A percentile compares a stretch with the other conserved stretches of the same genome.
These are phyloP conservation scores for Ceratocystis eucalypticola DNA, from an alignment of 2,329 filamentous ascomycete species.

Conservation along the genomic window DNA sequence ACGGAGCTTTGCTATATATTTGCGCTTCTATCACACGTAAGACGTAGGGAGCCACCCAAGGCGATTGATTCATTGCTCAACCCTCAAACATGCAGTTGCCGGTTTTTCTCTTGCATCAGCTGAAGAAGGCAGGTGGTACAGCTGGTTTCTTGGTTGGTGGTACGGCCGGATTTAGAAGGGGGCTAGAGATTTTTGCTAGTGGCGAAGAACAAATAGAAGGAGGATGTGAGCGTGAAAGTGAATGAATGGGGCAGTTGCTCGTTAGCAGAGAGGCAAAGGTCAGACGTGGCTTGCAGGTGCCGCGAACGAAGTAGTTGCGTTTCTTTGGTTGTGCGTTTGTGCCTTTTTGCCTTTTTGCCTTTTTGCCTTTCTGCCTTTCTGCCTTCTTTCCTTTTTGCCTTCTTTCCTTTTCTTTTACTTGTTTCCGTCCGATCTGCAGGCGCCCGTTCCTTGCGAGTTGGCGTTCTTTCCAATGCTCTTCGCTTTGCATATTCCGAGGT, in stretches of 20 bases:
- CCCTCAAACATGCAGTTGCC: not conserved
- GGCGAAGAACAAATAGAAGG: not conserved
- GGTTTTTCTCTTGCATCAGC: not conserved
- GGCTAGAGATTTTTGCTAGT: not conserved
- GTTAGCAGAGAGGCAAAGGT: not conserved
- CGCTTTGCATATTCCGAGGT: not conserved
- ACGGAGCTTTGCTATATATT: not conserved
- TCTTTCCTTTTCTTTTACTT: not conserved
- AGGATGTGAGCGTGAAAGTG: not conserved
- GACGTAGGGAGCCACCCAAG: not conserved
- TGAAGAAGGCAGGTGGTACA: conserved; percentile 3
- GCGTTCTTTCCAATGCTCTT: not conserved
- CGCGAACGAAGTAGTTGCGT: not conserved
- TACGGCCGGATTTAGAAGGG: not conserved
- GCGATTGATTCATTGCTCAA: not conserved
- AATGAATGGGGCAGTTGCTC: not conserved
- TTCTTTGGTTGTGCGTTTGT: too few relatives aligned
- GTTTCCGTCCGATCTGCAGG: not conserved
- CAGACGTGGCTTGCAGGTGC: conserved; percentile 1
- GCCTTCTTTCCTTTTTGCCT: not conserved
- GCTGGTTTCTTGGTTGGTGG: not conserved
- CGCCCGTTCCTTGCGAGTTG: not conserved
- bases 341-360: not conserved
- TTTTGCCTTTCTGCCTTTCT: not conserved
- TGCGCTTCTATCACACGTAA: not conserved